Base-by-base conservation (phyloP, 208 protist genomes). In the Herpetomonas samuelpessoai region DNA sequence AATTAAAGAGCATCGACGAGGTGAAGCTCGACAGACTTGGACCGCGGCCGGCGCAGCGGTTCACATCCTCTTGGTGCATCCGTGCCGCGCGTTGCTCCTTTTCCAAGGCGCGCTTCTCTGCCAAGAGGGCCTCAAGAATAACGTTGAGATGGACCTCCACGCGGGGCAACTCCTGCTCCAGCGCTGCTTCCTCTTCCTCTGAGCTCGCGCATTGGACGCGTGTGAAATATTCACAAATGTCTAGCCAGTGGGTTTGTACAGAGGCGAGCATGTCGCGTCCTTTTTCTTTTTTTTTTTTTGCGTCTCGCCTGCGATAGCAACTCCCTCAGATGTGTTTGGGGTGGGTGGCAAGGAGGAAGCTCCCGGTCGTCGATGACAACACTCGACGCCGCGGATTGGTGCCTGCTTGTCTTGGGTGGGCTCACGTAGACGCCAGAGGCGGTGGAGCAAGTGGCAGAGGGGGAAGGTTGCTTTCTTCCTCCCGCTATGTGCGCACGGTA, bases 191-290 rank as follows among this genome's bases (percentile, higher is more conserved):
- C 58, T 71, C 67, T 14, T 67, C 57, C 16, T n/a, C 25, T 3
- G 70, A 74, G 38, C 68, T 62, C 39, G 74, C 62, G 55, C 71
- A 78, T 38, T 88, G 81, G 22, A 79, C 64, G 3, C 71, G 67
- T 24, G 72, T 71, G 49, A 85, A 88, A 57, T 76, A 88, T 4
- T 71, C 62, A 51, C 75, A 78, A 46, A 85, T 62, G 30, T 72
- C 65, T 49, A 76, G 39, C 81, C 81, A 88, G 44, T 76, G 59
- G 26, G 70, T 45, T 55, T 73, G 62, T n/a, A 77, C 55, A 49
- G 45, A 24, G 22, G 24, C 30, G 26, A 61, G 56, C 56, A 61
- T 61, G 21, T 27, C 35, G 9, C 35, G 35, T n/a, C n/a, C n/a
- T n/a, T n/a, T n/a, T n/a, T n/a, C n/a, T n/a, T n/a, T n/a, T n/a